A percentile compares a stretch with the other conserved stretches of the same genome.
Conservation (phyloP, 495 filamentous ascomycete genomes). For the Chaetomium tenue region DNA sequence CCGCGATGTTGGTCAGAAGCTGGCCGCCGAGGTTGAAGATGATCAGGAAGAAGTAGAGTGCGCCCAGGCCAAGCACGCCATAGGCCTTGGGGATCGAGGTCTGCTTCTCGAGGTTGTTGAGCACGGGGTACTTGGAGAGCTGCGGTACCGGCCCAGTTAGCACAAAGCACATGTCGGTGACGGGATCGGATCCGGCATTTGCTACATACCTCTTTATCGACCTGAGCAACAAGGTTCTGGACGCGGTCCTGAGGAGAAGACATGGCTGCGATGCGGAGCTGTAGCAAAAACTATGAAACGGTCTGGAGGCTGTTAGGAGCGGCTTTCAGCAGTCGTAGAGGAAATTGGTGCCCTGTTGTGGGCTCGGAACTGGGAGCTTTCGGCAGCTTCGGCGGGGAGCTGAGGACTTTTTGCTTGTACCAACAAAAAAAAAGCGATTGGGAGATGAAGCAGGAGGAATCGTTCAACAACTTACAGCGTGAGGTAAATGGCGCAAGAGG, state of each 20-base stretch:
- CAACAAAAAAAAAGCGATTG: neutral
- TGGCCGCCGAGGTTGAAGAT: slow-evolving; percentile 99
- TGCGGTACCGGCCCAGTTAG: slow-evolving; percentile 41
- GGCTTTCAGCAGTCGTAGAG: neutral
- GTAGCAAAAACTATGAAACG: neutral
- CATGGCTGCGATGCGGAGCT: slow-evolving; percentile 42
- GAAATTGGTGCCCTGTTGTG: slow-evolving; percentile 4
- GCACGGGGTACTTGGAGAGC: slow-evolving; percentile 93
- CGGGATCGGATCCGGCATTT: slow-evolving; percentile 6
- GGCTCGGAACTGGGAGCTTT: neutral
- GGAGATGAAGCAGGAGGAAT: neutral
- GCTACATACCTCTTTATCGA: slow-evolving; percentile 93
- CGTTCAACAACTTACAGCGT: neutral
- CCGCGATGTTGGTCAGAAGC: slow-evolving; percentile 93
- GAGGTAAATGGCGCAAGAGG: neutral
- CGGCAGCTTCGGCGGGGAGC: slow-evolving; percentile 17
- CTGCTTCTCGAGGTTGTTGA: slow-evolving; percentile 97
- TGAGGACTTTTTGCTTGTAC: neutral
- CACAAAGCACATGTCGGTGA: slow-evolving; percentile 15
- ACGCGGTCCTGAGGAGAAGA: slow-evolving; percentile 85
- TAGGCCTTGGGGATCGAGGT: slow-evolving; percentile 95
- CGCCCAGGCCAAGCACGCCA: slow-evolving; percentile 77
- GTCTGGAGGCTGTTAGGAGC: slow-evolving; percentile 11
- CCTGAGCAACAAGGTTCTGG: slow-evolving; percentile 81
- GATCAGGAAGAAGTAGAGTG: slow-evolving; percentile 95